Percentiles rank a stretch among this genome's conserved stretches.
phyloP scores from a whole-genome alignment of 495 filamentous ascomycete genomes.

The Trichoderma reesei region DNA sequence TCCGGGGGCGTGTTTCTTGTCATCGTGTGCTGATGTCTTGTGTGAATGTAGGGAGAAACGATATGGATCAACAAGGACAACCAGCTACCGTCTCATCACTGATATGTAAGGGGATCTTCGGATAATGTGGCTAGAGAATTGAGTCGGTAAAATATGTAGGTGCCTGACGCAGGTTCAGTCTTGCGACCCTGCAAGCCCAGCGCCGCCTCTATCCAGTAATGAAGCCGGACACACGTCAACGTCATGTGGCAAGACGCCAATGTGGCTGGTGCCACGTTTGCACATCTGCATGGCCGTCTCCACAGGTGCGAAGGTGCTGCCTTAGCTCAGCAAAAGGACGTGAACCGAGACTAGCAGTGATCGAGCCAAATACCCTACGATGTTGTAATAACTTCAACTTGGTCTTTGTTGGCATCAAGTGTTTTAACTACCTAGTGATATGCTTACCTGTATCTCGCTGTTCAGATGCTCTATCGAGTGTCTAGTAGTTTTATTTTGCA shows the following conservation, averaged over 20 bases:
- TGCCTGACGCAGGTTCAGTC: neutral
- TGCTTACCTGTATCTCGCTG: too few relatives aligned
- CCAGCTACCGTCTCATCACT: neutral
- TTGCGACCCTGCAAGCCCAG: neutral
- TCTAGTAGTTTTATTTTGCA: too few relatives aligned
- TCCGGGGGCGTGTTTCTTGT: constrained; percentile 33
- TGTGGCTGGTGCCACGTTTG: constrained; percentile 7
- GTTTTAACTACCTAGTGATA: too few relatives aligned
- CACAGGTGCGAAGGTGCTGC: neutral
- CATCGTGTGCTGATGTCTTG: constrained; percentile 23
- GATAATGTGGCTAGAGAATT: neutral
- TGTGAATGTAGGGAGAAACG: neutral
- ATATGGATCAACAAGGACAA: neutral
- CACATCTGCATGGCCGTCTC: neutral
- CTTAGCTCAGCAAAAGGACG: neutral
- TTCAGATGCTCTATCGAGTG: too few relatives aligned
- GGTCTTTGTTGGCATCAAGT: neutral
- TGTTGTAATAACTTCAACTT: neutral
- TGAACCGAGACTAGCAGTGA: neutral
- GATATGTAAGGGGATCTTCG: neutral
- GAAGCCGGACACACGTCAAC: neutral
- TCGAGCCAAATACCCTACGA: too few relatives aligned
- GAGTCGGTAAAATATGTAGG: neutral
- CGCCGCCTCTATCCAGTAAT: neutral
- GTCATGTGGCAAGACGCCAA: constrained; percentile 3